A percentile compares a stretch with the other conserved stretches of the same genome.
These are phyloP conservation scores for Suhomyces canberraensis DNA, from an alignment of 805 yeast species.

Conservation along the genomic window DNA sequence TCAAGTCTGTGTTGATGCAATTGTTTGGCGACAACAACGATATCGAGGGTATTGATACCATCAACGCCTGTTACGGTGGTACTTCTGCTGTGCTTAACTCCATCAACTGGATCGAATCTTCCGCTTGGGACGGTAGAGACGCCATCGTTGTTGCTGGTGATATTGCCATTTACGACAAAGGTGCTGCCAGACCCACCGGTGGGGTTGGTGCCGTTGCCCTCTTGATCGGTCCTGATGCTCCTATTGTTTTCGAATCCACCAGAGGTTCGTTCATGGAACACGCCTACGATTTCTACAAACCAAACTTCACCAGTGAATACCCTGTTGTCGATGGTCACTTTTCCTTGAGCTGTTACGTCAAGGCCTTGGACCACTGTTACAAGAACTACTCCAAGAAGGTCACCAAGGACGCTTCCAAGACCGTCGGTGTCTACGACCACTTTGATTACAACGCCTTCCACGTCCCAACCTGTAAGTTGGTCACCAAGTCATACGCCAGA, in stretches of 20 bases:
- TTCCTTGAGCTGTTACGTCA: constrained; percentile 89
- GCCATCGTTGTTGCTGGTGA: constrained; percentile 97
- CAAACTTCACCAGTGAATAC: constrained; percentile 93
- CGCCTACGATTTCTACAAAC: constrained; percentile 97
- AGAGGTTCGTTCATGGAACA: constrained; percentile 96
- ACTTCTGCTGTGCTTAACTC: constrained; percentile 93
- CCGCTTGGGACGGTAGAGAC: constrained; percentile 97
- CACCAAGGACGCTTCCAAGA: constrained; percentile 43
- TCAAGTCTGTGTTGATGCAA: constrained; percentile 93
- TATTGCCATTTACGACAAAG: constrained; percentile 94
- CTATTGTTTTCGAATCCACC: constrained; percentile 82
- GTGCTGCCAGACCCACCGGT: constrained; percentile 99
- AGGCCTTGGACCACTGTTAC: constrained; percentile 88
- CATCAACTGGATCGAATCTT: constrained; percentile 92
- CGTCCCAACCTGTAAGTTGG: constrained; percentile 96
- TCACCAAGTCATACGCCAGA: constrained; percentile 89
- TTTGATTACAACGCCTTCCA: constrained; percentile 97
- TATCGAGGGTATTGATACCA: constrained; percentile 92
- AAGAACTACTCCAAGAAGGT: constrained; percentile 72
- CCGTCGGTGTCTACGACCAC: constrained; percentile 60
- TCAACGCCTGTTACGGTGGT: constrained; percentile 99
- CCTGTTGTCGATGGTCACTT: constrained; percentile 98
- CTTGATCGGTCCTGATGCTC: constrained; percentile 96
- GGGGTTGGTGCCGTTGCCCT: constrained; percentile 97
- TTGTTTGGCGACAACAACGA: constrained; percentile 85